phyloP scores from a whole-genome alignment of 345 rosid species.

The Rhizophora apiculata region DNA sequence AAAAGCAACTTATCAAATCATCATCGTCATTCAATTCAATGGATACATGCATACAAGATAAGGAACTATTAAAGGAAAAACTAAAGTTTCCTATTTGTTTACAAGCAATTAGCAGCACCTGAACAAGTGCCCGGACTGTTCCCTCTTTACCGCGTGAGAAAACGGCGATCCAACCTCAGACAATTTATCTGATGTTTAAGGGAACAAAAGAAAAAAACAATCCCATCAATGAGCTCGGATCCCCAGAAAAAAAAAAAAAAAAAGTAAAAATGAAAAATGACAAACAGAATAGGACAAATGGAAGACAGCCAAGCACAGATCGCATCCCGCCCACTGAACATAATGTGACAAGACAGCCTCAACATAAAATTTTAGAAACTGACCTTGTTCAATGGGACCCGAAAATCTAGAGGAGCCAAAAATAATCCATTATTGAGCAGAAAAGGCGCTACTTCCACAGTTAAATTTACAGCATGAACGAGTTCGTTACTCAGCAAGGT shows the following conservation, averaged over 20 bases:
- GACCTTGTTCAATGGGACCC: conserved; percentile 30
- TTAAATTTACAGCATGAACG: conserved; percentile 28
- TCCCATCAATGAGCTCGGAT: neutral
- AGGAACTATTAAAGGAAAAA: neutral
- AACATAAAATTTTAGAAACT: conserved; percentile 10
- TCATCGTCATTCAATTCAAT: conserved; percentile 12
- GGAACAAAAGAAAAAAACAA: neutral
- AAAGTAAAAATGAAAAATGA: neutral
- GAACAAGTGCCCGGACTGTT: conserved; percentile 15
- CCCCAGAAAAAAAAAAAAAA: neutral
- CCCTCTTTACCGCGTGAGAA: conserved; percentile 15
- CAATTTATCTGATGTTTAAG: conserved; percentile 6
- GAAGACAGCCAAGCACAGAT: neutral
- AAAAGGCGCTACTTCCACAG: conserved; percentile 24
- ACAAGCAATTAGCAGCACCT: conserved; percentile 38
- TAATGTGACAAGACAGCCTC: neutral
- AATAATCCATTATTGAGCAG: conserved; percentile 43
- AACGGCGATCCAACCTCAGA: conserved; percentile 20
- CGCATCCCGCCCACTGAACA: neutral
- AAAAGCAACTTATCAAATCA: neutral
- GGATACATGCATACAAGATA: conserved; percentile 22
- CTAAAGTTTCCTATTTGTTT: conserved; percentile 39
- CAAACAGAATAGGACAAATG: neutral
- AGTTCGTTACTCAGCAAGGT: conserved; percentile 11
- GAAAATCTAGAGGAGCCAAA: conserved; percentile 13